These are phyloP conservation scores for Lactifluus echinatus DNA, from an alignment of 768 basidiomycete genomes.

Conservation along the genomic window DNA sequence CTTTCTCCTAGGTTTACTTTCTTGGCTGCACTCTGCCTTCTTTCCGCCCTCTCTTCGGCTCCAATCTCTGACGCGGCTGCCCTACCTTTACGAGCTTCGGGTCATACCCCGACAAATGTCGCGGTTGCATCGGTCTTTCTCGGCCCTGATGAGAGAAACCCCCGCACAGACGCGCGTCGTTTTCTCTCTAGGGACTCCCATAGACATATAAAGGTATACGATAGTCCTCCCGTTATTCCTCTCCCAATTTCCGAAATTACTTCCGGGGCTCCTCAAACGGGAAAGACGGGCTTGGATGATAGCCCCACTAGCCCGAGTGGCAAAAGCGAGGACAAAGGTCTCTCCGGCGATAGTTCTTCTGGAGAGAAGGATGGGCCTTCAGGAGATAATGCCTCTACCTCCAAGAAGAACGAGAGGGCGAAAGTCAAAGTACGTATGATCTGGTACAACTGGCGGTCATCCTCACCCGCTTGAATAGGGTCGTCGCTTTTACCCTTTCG, in stretches of 20 bases:
- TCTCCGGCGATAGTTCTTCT: background rate
- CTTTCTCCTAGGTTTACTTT: slow-evolving; percentile 40
- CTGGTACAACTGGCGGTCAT: background rate
- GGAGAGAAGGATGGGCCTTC: background rate
- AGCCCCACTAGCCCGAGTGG: background rate
- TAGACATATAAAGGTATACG: background rate
- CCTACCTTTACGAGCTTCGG: slow-evolving; percentile 20
- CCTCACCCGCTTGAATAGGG: slow-evolving; percentile 1
- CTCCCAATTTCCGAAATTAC: slow-evolving; percentile 7
- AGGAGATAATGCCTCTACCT: background rate
- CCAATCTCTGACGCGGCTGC: slow-evolving; percentile 36
- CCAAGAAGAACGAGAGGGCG: slow-evolving; percentile 3
- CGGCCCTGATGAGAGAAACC: background rate
- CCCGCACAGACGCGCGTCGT: background rate
- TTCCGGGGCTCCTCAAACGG: background rate
- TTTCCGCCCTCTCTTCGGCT: slow-evolving; percentile 35
- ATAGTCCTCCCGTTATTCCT: background rate
- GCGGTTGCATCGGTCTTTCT: background rate
- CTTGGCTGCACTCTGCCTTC: slow-evolving; percentile 38
- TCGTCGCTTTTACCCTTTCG: slow-evolving; percentile 18
- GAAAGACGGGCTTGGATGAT: background rate
- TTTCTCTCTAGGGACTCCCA: background rate
- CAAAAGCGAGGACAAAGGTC: background rate
- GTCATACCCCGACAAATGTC: background rate
- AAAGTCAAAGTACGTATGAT: slow-evolving; percentile 5